A percentile compares a stretch with the other conserved stretches of the same genome.
These are phyloP conservation scores for Candolleomyces eurysporus DNA, from an alignment of 768 basidiomycete species.

Conservation along the genomic window DNA sequence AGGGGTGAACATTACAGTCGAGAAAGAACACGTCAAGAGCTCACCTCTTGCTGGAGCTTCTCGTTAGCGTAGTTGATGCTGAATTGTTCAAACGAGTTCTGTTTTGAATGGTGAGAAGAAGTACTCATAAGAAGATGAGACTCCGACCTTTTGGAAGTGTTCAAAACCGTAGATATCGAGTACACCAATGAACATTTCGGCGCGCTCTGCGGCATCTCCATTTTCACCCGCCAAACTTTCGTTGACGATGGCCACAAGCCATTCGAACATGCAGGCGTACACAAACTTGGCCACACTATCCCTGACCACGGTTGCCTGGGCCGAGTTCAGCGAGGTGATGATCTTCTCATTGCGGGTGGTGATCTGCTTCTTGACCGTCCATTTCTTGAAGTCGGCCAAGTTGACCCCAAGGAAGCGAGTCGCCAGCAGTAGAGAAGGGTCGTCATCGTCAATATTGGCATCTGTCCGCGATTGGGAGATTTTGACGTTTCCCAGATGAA, in stretches of 20 bases:
- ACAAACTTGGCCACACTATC: slow-evolving; percentile 99
- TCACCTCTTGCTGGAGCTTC: slow-evolving; percentile 94
- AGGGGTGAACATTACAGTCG: slow-evolving; percentile 11
- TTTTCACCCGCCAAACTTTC: slow-evolving; percentile 95
- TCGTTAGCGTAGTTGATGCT: slow-evolving; percentile 99
- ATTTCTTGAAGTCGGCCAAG: slow-evolving; percentile 93
- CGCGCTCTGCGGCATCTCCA: slow-evolving; percentile 83
- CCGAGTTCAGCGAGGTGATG: slow-evolving; percentile 76
- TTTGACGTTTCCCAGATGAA: slow-evolving; percentile 98
- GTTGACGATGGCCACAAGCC: slow-evolving; percentile 96
- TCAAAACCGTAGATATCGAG: slow-evolving; percentile 98
- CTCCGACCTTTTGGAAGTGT: slow-evolving; percentile 88
- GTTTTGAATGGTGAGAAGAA: slow-evolving; percentile 13
- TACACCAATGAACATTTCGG: slow-evolving; percentile 99
- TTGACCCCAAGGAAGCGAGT: slow-evolving; percentile 91
- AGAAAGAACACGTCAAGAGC: slow-evolving; percentile 11
- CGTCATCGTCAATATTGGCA: slow-evolving; percentile 79
- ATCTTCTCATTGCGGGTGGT: slow-evolving; percentile 95
- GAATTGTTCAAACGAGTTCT: slow-evolving; percentile 96
- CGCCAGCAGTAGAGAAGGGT: slow-evolving; percentile 74
- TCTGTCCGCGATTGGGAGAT: slow-evolving; percentile 80
- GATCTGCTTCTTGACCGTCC: slow-evolving; percentile 98
- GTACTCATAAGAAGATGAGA: not conserved
- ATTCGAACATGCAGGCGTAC: slow-evolving; percentile 98
- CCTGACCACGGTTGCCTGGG: slow-evolving; percentile 90